Evolutionary conservation across 805 yeast species (phyloP), one percentile per base, ranked within the genome.

Genomic region (Wickerhamiella sergipiensis): DNA sequence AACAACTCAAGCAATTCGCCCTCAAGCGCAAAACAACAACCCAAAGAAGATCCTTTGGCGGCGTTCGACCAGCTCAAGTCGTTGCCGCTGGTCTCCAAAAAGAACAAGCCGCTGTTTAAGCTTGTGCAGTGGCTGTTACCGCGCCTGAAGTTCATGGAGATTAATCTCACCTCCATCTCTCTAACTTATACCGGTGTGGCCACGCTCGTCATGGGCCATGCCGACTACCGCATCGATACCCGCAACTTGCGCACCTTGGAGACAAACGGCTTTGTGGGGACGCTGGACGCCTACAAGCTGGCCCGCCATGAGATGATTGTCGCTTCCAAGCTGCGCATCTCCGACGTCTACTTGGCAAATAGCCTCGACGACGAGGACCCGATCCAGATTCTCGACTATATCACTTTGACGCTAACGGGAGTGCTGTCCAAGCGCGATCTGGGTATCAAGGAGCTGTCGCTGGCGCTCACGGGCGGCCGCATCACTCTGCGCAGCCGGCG

Each of bases 251-350:
- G 53, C 39, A 55, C 59, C 10, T 21, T 50, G 47, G 55, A 53
- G 26, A 36, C 46, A 13, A 50, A 56, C 24, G 61, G 59, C 24
- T 66, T 67, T 53, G 60, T 62, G 13, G 71, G 70, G 5, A 67
- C 70, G 3, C 58, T 67, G 17, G 69, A 67, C 47, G 56, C 55
- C 52, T 59, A 59, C 53, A 50, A 55, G 48, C 52, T 58, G 45
- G 54, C 56, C 31, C 53, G 56, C 8, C 58, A 57, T 36, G 70
- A 66, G 48, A 53, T 62, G 26, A 64, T 66, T 6, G 59, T 66
- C 3, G 53, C 53, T 21, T 53, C 59, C 42, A 55, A 57, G 46
- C 47, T 67, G 26, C 39, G 49, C 31, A 44, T 65, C 6, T 45
- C 52, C 26, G 69, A 67, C 48, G 55, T 65, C 17, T 64, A 60